Percentiles rank a stretch among this genome's conserved stretches.
phyloP scores from a whole-genome alignment of 2,329 filamentous ascomycete genomes.

The Diplodia sapinea region DNA sequence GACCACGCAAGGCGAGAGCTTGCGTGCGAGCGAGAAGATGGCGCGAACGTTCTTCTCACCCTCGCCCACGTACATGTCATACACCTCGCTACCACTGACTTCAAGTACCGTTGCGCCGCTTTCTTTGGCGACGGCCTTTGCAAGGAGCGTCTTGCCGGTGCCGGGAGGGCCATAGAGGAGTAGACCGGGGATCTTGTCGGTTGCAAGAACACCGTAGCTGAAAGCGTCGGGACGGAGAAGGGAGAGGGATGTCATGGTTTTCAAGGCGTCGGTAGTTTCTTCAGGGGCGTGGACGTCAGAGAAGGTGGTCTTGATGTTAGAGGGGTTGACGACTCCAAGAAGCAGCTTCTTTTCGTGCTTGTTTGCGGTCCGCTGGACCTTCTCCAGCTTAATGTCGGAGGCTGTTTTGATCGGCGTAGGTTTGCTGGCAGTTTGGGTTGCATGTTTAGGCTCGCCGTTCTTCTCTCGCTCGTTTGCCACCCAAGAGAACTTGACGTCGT shows the following conservation, averaged over 20 bases:
- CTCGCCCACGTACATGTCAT: slow-evolving; percentile 96
- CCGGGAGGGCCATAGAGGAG: slow-evolving; percentile 84
- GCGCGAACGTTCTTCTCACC: slow-evolving; percentile 95
- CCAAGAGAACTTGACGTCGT: slow-evolving; percentile 55
- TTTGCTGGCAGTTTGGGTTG: slow-evolving; percentile 32
- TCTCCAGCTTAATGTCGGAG: slow-evolving; percentile 40
- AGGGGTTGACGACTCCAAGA: slow-evolving; percentile 78
- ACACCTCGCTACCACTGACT: slow-evolving; percentile 86
- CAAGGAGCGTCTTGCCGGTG: slow-evolving; percentile 69
- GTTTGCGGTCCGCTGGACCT: slow-evolving; percentile 51
- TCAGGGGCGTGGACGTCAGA: slow-evolving; percentile 80
- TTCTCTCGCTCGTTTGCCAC: slow-evolving; percentile 48
- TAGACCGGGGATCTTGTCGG: slow-evolving; percentile 87
- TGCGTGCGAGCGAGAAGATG: slow-evolving; percentile 88
- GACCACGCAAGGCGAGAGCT: slow-evolving; percentile 87
- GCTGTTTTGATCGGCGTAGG: slow-evolving; percentile 36
- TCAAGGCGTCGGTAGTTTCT: slow-evolving; percentile 85
- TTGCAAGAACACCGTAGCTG: slow-evolving; percentile 88
- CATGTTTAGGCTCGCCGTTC: slow-evolving; percentile 40
- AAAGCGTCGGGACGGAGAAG: slow-evolving; percentile 92
- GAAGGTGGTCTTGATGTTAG: slow-evolving; percentile 86
- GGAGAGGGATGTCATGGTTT: slow-evolving; percentile 86
- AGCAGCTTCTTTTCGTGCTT: slow-evolving; percentile 83
- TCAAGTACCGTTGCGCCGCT: slow-evolving; percentile 76
- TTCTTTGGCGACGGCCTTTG: slow-evolving; percentile 69